phyloP scores from a whole-genome alignment of 805 yeast species.

The Ogataea saltuana region DNA sequence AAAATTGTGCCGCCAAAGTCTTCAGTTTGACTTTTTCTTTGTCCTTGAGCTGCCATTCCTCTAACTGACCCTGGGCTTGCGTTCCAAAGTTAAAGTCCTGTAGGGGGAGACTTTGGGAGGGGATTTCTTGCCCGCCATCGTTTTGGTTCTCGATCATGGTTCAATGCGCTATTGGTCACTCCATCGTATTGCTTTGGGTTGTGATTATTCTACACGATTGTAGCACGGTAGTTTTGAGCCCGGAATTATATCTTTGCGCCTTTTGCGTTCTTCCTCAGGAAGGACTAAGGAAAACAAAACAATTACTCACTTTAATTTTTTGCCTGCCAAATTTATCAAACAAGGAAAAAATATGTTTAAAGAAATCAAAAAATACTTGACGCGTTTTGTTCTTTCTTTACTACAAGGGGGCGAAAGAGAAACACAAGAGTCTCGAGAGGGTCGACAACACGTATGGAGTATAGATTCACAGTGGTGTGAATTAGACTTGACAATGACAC shows the following conservation, averaged over 20 bases:
- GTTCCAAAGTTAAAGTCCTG: slow-evolving; percentile 22
- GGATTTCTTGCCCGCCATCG: not conserved
- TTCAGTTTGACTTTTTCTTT: slow-evolving; percentile 9
- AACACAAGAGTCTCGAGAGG: not conserved
- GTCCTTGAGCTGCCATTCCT: slow-evolving; percentile 25
- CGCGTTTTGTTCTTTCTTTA: slow-evolving; percentile 5
- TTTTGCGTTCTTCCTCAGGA: too few relatives aligned
- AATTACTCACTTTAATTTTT: not conserved
- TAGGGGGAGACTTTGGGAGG: not conserved
- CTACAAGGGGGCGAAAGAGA: too few relatives aligned
- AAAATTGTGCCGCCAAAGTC: slow-evolving; percentile 11
- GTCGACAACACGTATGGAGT: not conserved
- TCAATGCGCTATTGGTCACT: too few relatives aligned
- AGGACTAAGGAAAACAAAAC: too few relatives aligned
- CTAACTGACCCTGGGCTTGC: slow-evolving; percentile 25
- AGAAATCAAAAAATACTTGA: not conserved
- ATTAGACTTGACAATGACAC: slow-evolving; percentile 12
- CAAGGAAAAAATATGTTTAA: too few relatives aligned
- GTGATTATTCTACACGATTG: too few relatives aligned
- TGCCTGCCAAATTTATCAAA: not conserved
- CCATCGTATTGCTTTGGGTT: too few relatives aligned
- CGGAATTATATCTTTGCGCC: too few relatives aligned
- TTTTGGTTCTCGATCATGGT: not conserved
- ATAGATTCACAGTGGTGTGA: not conserved
- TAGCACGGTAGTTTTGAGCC: too few relatives aligned